Evolutionary conservation across 768 basidiomycete species (phyloP), one percentile per base, ranked within the genome.

Genomic region (Wakefieldia striispora): DNA sequence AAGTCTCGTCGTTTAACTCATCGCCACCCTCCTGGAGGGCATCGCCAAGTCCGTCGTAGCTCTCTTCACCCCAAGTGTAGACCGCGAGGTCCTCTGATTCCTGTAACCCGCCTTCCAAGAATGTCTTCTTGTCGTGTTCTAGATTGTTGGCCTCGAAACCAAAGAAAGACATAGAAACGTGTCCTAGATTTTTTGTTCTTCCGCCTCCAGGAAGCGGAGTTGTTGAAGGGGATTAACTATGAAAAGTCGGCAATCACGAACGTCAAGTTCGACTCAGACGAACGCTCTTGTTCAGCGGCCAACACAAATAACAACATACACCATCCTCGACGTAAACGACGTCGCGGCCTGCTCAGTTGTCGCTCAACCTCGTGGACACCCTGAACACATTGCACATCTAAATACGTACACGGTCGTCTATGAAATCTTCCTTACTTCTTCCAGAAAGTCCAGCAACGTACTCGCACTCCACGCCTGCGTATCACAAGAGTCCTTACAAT

Each of bases 381-480:
- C 23, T 23, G 23, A 23, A 29, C 35, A 9, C 24, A 26, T 49
- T 17, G 37, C 26, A 26, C 29, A 6, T 33, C 19, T 8, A 29
- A 27, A 16, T 41, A 47, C 47, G 35, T 49, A 37, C 24, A 38
- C 17, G 4, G 7, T 34, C 27, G n/a, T 24, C 48, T 56, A 66
- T n/a, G 47, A 54, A 51, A 57, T 50, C 44, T 20, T 55, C 31
- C 46, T 54, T 47, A 88, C 90, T 41, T 77, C 80, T 58, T 93
- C 83, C 43, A 97, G 68, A 66, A 95, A 89, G 71, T 97, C 95
- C 23, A 98, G 74, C 55, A 97, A 68, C 20, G 92, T 95, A 67
- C 91, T 93, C 40, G 91, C 83, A 61, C 91, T 93, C 97, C 95
- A 98, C 4, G 95, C 97, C 65, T 98, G 97, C 23, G 97, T 94